These are phyloP conservation scores for Conoideocrella luteorostrata DNA, from an alignment of 2,329 filamentous ascomycete genomes.

Conservation along the genomic window DNA sequence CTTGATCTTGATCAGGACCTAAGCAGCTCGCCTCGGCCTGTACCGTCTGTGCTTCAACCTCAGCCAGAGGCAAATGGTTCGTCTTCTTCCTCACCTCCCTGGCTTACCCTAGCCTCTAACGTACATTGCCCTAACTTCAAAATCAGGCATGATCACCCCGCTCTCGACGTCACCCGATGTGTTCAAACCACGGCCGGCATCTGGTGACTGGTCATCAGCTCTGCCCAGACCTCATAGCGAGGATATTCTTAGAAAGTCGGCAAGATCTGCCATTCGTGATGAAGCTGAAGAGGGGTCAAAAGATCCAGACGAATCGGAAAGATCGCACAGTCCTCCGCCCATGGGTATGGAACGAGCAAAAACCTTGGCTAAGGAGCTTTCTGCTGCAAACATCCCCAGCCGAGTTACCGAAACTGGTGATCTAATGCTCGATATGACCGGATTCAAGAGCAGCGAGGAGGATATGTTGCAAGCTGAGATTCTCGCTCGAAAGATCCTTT, in stretches of 20 bases:
- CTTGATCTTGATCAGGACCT: conserved; percentile 54
- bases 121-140: conserved; percentile 1
- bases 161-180: conserved; percentile 47
- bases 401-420: conserved; percentile 90
- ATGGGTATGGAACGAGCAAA: conserved; percentile 74
- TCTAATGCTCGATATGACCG: conserved; percentile 96
- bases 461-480: conserved; percentile 87
- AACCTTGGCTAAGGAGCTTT: conserved; percentile 78
- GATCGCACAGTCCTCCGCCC: conserved; percentile 73
- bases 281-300: conserved; percentile 31
- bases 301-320: conserved; percentile 34
- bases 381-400: conserved; percentile 84
- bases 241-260: conserved; percentile 43
- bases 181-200: conserved; percentile 36
- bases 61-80: conserved; percentile 24
- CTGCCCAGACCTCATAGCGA: conserved; percentile 46
- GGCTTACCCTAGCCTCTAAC: background rate
- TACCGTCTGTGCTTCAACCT: conserved; percentile 33
- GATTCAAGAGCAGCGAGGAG: conserved; percentile 90
- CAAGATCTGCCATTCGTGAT: conserved; percentile 31
- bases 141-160: conserved; percentile 43
- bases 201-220: conserved; percentile 44
- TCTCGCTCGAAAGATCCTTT: conserved; percentile 85
- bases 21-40: conserved; percentile 35
- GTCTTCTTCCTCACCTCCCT: conserved; percentile 3